Evolutionary conservation across 192 early-diverging fungal genomes (phyloP), one percentile per base, ranked within the genome.

Genomic region (Linnemannia hyalina): DNA sequence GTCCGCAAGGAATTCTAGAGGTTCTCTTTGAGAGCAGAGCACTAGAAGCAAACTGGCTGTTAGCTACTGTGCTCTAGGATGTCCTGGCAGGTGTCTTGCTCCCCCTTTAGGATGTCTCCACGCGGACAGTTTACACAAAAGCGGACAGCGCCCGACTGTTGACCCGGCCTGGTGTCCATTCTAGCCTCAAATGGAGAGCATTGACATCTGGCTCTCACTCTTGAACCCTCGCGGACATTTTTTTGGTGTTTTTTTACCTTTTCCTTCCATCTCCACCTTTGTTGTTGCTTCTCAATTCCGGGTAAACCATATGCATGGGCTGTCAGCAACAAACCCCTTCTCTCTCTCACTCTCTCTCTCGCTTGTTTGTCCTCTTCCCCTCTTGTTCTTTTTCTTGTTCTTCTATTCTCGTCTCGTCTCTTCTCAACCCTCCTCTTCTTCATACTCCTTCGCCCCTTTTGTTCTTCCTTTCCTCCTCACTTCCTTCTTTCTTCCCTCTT

Each of bases 161-260:
- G 60, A 65, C 60, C 60, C 60, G 60, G 60, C 60, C 26, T 32
- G 60, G 11, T 29, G 26, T 65, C 60, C 60, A 65, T 32, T 65
- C 60, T 65, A 65, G 60, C 60, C 60, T 29, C 10, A 29, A 65
- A 65, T 65, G 60, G 60, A 65, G 60, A 65, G 60, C 60, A 65
- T 65, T 65, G 70, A 71, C 41, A 71, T 3, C 70, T 38, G 38
- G 68, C 38, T 41, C 23, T 36, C 16, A 16, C 6, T 22, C 70
- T 22, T 41, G 68, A n/a, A 35, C 22, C 6, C 35, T 40, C 22
- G 35, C 70, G 70, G 70, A 71, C 41, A 71, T 55, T 55, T 23
- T 55, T 55, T 20, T 46, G 0, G 1, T 46, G 15, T 63, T 10
- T 32, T 32, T 49, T 18, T 49, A 4, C 4, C 23, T 57, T 9